These are phyloP conservation scores for Komagataella pastoris DNA, from an alignment of 805 yeast genomes.

Conservation along the genomic window DNA sequence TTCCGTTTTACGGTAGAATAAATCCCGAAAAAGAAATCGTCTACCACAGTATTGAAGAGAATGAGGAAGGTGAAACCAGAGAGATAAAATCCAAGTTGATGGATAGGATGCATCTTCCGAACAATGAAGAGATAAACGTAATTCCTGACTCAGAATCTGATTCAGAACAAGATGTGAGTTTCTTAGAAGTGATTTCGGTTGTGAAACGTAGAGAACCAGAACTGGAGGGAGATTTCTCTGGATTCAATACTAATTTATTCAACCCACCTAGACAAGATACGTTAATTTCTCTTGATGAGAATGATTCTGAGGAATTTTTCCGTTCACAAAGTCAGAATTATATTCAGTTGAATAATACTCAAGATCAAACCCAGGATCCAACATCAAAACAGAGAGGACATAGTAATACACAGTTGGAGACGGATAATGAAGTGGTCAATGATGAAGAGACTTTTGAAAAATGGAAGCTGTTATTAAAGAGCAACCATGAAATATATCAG, in stretches of 20 bases:
- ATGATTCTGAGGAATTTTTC: not conserved
- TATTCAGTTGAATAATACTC: not conserved
- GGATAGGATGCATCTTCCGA: not conserved
- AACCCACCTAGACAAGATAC: not conserved
- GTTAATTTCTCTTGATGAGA: not conserved
- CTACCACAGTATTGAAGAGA: not conserved
- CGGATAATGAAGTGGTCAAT: not conserved
- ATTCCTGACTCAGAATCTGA: not conserved
- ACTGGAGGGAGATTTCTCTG: not conserved
- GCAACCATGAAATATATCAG: not conserved
- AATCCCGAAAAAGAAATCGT: not conserved
- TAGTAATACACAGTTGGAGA: not conserved
- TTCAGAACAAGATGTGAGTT: not conserved
- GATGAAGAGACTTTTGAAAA: not conserved
- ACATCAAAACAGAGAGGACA: not conserved
- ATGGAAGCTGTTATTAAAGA: not conserved
- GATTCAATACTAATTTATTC: not conserved
- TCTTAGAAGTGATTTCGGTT: not conserved
- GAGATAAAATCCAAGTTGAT: not conserved
- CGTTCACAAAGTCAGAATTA: not conserved
- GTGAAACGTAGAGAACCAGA: not conserved
- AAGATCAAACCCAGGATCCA: not conserved
- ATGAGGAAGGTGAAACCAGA: not conserved
- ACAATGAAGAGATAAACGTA: not conserved
- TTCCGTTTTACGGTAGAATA: not conserved